A percentile compares a stretch with the other conserved stretches of the same genome.
These are phyloP conservation scores for Vitis hybrid DNA, from an alignment of 177 flowering plant species.

Conservation along the genomic window DNA sequence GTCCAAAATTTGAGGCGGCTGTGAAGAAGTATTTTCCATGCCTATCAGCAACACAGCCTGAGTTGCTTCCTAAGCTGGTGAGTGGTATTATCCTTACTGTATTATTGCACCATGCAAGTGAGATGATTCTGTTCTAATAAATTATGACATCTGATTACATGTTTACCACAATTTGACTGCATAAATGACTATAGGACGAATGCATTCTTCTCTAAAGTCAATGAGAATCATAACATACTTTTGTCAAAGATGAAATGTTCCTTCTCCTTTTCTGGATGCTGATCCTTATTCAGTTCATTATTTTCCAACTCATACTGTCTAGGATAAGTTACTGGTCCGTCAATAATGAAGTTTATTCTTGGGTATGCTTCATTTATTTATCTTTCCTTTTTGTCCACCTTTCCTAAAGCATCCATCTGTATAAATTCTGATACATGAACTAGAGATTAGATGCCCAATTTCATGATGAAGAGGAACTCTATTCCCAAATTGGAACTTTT, in stretches of 20 bases:
- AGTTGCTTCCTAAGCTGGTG: constrained; percentile 27
- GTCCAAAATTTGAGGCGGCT: constrained; percentile 23
- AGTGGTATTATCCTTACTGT: constrained; percentile 3
- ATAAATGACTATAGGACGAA: too few species aligned
- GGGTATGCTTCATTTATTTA: neutral
- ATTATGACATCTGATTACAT: too few species aligned
- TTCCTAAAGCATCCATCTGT: neutral
- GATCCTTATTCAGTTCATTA: too few species aligned
- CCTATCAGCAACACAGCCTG: constrained; percentile 17
- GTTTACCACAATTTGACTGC: too few species aligned
- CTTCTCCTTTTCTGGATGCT: neutral
- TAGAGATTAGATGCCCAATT: neutral
- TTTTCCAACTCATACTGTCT: neutral
- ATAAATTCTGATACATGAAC: too few species aligned
- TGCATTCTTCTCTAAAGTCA: too few species aligned
- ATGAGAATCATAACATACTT: neutral
- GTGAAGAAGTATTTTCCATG: constrained; percentile 25
- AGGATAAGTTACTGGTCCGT: neutral
- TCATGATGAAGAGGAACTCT: neutral
- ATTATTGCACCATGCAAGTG: too few species aligned
- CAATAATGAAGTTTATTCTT: neutral
- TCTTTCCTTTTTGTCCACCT: neutral
- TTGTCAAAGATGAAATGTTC: neutral
- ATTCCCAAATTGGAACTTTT: neutral
- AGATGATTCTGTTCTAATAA: too few species aligned